Percentiles rank a stretch among this genome's conserved stretches.
These are phyloP conservation scores for Cystofilobasidium bisporidii DNA, from an alignment of 768 basidiomycete species.

Conservation along the genomic window DNA sequence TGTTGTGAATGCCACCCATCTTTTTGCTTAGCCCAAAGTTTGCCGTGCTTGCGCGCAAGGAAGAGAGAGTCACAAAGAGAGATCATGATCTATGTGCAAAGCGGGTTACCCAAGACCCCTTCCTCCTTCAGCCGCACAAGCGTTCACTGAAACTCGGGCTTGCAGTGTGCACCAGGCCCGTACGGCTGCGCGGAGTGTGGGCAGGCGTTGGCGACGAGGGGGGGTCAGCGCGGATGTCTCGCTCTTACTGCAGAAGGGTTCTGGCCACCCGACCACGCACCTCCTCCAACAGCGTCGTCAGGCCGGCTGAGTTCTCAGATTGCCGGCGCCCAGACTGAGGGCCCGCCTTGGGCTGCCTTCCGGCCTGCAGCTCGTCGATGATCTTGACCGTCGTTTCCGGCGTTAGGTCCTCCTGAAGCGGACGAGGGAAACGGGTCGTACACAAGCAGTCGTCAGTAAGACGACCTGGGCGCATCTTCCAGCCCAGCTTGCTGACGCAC, in stretches of 20 bases:
- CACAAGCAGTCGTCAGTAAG: background rate
- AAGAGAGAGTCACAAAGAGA: too few species aligned
- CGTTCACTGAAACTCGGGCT: slow-evolving; percentile 58
- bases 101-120: too few species aligned
- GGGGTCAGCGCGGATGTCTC: slow-evolving; percentile 26
- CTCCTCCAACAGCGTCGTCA: slow-evolving; percentile 69
- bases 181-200: slow-evolving; percentile 54
- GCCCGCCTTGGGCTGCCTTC: slow-evolving; percentile 82
- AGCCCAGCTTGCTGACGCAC: slow-evolving; percentile 45
- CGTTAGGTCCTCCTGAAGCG: slow-evolving; percentile 43
- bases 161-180: slow-evolving; percentile 83
- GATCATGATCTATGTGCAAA: background rate
- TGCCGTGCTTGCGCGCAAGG: too few species aligned
- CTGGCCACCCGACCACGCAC: slow-evolving; percentile 47
- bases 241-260: too few species aligned
- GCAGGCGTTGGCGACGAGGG: too few species aligned
- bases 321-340: slow-evolving; percentile 80
- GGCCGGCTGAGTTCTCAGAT: slow-evolving; percentile 84
- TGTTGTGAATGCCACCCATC: too few species aligned
- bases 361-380: slow-evolving; percentile 44
- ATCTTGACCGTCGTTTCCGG: slow-evolving; percentile 44
- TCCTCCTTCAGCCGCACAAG: too few species aligned
- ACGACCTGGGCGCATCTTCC: background rate
- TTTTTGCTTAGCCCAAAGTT: too few species aligned
- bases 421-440: too few species aligned